A percentile compares a stretch with the other conserved stretches of the same genome.
phyloP scores from a whole-genome alignment of 805 yeast species.

The Metschnikowia peoriensis region DNA sequence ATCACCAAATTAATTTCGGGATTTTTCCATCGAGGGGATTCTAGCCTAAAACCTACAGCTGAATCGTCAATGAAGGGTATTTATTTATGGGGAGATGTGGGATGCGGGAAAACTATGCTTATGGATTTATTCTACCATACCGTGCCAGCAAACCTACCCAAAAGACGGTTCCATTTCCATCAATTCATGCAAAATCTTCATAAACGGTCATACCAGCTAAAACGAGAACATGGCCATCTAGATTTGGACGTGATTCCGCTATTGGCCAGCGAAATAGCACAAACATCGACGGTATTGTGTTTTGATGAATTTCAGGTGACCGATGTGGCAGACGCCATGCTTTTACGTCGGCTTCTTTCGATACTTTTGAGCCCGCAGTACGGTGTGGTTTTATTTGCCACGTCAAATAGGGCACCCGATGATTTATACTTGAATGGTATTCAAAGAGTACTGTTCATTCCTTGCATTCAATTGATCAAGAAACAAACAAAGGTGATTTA shows the following conservation, averaged over 20 bases:
- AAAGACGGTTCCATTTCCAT: constrained; percentile 87
- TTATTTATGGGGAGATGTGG: constrained; percentile 94
- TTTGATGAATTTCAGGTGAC: constrained; percentile 98
- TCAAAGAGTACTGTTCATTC: constrained; percentile 87
- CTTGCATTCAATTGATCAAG: constrained; percentile 83
- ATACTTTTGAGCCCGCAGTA: constrained; percentile 66
- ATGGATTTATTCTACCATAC: constrained; percentile 93
- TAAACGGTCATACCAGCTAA: constrained; percentile 77
- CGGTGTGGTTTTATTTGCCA: constrained; percentile 87
- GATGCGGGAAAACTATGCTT: constrained; percentile 97
- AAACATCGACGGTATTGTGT: constrained; percentile 74
- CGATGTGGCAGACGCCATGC: constrained; percentile 98
- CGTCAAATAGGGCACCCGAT: constrained; percentile 93
- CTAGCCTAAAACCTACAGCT: not conserved
- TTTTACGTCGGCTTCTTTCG: constrained; percentile 71
- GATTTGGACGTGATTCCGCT: constrained; percentile 82
- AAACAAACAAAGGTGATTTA: constrained; percentile 70
- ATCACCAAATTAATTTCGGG: constrained; percentile 33
- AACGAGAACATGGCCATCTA: constrained; percentile 48
- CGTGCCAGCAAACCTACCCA: constrained; percentile 73
- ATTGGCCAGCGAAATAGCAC: constrained; percentile 80
- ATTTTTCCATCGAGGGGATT: constrained; percentile 2
- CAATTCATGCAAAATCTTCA: constrained; percentile 96
- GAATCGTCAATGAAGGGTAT: constrained; percentile 59
- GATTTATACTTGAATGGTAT: constrained; percentile 92